Conservation (phyloP, 2,329 filamentous ascomycete species). For the Neoscytalidium dimidiatum region DNA sequence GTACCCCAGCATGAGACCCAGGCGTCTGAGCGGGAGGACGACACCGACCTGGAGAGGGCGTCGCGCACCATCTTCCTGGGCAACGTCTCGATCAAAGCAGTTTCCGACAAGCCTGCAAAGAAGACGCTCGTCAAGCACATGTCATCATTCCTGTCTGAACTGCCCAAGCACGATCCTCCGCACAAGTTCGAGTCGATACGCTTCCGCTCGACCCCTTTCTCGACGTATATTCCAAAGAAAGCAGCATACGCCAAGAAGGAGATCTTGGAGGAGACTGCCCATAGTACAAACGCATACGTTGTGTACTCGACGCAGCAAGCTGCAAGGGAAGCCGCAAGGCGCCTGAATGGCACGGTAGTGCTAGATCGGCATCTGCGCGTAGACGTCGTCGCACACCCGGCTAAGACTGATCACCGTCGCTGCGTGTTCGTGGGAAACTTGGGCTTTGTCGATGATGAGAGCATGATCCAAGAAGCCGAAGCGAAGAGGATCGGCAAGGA, state of each 20-base stretch:
- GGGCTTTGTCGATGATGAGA: slow-evolving; percentile 93
- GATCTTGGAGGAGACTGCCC: slow-evolving; percentile 87
- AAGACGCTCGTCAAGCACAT: slow-evolving; percentile 77
- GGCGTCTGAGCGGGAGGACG: slow-evolving; percentile 38
- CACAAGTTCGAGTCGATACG: slow-evolving; percentile 88
- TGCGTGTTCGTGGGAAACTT: slow-evolving; percentile 97
- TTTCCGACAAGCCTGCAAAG: slow-evolving; percentile 79
- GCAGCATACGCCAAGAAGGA: slow-evolving; percentile 92
- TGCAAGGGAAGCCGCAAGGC: slow-evolving; percentile 72
- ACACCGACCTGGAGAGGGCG: slow-evolving; percentile 76
- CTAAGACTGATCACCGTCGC: slow-evolving; percentile 77
- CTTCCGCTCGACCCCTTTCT: slow-evolving; percentile 90
- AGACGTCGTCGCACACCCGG: slow-evolving; percentile 86
- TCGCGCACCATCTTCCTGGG: slow-evolving; percentile 88
- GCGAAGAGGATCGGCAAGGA: slow-evolving; percentile 69
- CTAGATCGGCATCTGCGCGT: slow-evolving; percentile 87
- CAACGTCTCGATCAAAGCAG: slow-evolving; percentile 82
- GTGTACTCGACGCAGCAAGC: slow-evolving; percentile 78
- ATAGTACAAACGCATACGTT: slow-evolving; percentile 90
- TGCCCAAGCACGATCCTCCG: slow-evolving; percentile 47
- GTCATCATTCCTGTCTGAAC: slow-evolving; percentile 67
- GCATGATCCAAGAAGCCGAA: slow-evolving; percentile 60
- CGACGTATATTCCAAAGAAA: slow-evolving; percentile 80
- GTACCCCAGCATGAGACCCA: slow-evolving; percentile 54
- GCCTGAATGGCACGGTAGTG: slow-evolving; percentile 81